Base-by-base conservation (phyloP, 2,329 filamentous ascomycete genomes). In the Aspergillus ustus region DNA sequence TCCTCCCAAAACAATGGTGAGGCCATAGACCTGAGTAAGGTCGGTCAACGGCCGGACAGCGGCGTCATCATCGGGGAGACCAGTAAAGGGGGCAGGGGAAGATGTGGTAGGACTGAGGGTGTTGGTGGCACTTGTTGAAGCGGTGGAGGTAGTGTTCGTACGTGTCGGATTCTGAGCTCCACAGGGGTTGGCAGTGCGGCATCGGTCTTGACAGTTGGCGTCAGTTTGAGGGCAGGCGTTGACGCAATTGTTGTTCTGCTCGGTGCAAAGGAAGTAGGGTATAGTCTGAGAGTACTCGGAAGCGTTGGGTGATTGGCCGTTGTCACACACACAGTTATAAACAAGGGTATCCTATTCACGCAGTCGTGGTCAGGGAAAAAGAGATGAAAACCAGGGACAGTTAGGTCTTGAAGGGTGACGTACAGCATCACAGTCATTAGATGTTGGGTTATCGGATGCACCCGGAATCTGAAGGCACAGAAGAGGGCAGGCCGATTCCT, bases 241-340 rank as follows among this genome's bases (percentile, higher is more conserved):
- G 25, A 86, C 84, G 67, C 85, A 87, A 65, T 86, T 78, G 70
- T 80, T 84, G 72, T 83, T 84, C 75, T 78, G 80, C 65, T 86
- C 80, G 9, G 81, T 83, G 78, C 87, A 89, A 73, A 85, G 80
- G 76, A 80, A 88, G 79, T 84, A 89, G 19, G 87, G 85, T 55
- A 89, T 80, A 15, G 87, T 89, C 68, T 85, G 83, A 37, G 84
- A 85, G 80, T 85, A 89, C 70, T 88, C 78, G 64, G 84, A 83
- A 60, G 86, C 75, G 72, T 89, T 89, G 68, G 87, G 87, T 5
- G 77, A 70, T 57, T 81, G 66, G 65, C 81, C 80, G 70, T 84
- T 83, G 62, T 69, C 75, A 76, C 87, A 89, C 66, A 86, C 76
- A 71, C 87, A 89, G 58, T 72, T 70, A 75, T 83, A 89, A 62